These are phyloP conservation scores for Eimeria zaria DNA, from an alignment of 169 alveolate species.

Conservation along the genomic window DNA sequence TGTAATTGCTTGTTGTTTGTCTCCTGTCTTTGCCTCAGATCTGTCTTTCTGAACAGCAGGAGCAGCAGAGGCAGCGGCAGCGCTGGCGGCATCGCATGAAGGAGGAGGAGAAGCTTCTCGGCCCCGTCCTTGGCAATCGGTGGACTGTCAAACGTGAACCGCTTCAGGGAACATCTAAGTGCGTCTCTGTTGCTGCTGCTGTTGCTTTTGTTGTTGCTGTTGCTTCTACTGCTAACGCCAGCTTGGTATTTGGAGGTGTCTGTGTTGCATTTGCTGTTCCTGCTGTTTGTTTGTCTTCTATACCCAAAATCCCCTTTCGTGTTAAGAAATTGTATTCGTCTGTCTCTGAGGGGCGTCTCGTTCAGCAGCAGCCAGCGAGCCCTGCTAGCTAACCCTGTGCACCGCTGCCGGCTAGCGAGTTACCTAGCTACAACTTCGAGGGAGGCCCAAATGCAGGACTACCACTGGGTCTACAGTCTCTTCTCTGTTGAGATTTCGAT, in stretches of 20 bases:
- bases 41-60: conserved; percentile 76
- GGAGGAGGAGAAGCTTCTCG: conserved; percentile 67
- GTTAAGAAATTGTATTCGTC: not conserved
- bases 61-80: conserved; percentile 75
- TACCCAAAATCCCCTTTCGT: not conserved
- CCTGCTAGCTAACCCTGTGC: not conserved
- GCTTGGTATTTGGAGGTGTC: not conserved
- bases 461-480: not conserved
- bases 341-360: not conserved
- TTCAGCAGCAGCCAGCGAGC: not conserved
- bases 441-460: not conserved
- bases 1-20: not conserved
- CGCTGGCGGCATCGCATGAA: conserved; percentile 76
- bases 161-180: conserved; percentile 39
- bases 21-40: conserved; percentile 8
- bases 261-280: not conserved
- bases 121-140: conserved; percentile 59
- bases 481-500: not conserved
- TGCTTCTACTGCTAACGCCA: not conserved
- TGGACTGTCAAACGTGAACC: conserved; percentile 75
- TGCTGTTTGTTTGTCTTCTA: not conserved
- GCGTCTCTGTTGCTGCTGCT: not conserved
- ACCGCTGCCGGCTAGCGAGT: not conserved
- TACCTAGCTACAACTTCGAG: not conserved
- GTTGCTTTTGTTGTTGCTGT: not conserved